Evolutionary conservation across 768 basidiomycete genomes (phyloP), one percentile per base, ranked within the genome.

Genomic region (Punctularia strigosozonata): DNA sequence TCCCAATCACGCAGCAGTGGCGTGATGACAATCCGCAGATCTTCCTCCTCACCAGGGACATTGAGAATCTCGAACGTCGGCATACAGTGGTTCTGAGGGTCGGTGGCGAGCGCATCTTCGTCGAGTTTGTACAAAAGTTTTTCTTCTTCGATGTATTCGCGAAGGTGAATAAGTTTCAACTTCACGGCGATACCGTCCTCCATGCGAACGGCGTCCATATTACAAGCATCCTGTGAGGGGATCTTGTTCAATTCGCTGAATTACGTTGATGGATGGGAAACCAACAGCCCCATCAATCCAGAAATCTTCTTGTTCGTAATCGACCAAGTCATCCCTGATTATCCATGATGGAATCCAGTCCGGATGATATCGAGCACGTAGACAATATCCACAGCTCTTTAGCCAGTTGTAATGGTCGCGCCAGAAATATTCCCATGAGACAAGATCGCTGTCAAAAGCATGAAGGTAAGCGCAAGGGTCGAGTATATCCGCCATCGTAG

Each of bases 1-100:
- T 56, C 32, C 39, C 40, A 55, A 3, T 12, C 22, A 1, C 54
- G 48, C 14, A 63, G 37, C 7, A 56, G 39, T 1, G 65, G 64
- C 46, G 60, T 55, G 6, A 64, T 62, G 13, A 66, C 38, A 4
- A 56, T 31, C 14, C 12, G 25, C 6, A 38, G 35, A 15, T 47
- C 43, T 14, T 17, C 33, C 7, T 34, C 25, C 5, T 21, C 20
- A n/a, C n/a, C n/a, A 3, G 50, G 43, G 20, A 45, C 44, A 12
- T 44, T 31, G 4, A 57, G 32, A 5, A 52, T 37, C 2, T 55
- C 55, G 23, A 43, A 30, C 4, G 54, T 24, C 3, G 50, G 54
- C 1, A 47, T 45, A 35, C 47, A 50, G 35, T 57, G 57, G 35
- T 57, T 59, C 4, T 46, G 32, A 0, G 53, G 49, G 32, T 58